Conservation (phyloP, 345 rosid genomes). For the Triadica sebifera region DNA sequence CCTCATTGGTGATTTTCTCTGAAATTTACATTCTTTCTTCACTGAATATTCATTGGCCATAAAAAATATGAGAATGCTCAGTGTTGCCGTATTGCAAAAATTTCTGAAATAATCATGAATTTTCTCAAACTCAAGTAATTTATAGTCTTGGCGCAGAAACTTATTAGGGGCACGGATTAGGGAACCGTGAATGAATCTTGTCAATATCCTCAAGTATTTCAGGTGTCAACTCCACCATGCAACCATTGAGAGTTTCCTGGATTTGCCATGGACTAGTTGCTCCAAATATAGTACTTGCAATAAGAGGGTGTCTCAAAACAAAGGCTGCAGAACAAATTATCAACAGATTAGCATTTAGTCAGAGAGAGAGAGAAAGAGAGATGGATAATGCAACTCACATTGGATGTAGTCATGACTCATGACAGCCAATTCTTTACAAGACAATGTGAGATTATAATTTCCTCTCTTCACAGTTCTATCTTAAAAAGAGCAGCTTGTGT, state of each 20-base stretch:
- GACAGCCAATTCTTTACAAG: background rate
- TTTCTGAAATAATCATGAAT: background rate
- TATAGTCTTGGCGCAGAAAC: background rate
- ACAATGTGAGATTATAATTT: background rate
- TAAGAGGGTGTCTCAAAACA: slow-evolving; percentile 49
- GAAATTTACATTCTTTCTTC: background rate
- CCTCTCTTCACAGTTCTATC: background rate
- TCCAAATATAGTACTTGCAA: slow-evolving; percentile 53
- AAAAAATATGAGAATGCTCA: background rate
- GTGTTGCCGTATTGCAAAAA: background rate
- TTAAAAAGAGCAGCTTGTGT: background rate
- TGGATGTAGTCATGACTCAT: background rate
- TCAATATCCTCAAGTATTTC: slow-evolving; percentile 42
- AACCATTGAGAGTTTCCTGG: slow-evolving; percentile 36
- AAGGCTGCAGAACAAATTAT: slow-evolving; percentile 30
- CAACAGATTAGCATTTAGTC: no score
- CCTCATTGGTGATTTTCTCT: background rate
- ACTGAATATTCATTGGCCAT: background rate
- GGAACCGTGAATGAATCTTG: slow-evolving; percentile 42
- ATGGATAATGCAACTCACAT: background rate
- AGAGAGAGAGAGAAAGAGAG: no score
- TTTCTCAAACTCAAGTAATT: background rate
- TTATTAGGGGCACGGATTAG: slow-evolving; percentile 53
- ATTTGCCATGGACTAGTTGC: slow-evolving; percentile 54
- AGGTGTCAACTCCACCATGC: slow-evolving; percentile 38